Conservation (phyloP, 2,329 filamentous ascomycete genomes). For the Blumeriella jaapii region DNA sequence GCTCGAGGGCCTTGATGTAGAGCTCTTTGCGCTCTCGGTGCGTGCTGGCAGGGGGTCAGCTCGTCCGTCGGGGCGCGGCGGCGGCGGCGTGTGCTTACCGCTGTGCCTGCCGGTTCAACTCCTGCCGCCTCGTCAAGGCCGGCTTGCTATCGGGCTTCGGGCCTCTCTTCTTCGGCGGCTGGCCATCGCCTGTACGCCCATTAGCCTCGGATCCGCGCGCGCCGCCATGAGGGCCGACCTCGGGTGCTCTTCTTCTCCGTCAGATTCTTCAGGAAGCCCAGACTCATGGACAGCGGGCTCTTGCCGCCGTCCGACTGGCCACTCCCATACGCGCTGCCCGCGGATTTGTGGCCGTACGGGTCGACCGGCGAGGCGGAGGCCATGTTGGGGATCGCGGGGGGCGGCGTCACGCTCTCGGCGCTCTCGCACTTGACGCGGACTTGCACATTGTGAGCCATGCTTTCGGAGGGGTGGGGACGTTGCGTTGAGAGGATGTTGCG, state of each 20-base stretch:
- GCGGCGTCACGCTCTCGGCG: slow-evolving; percentile 5
- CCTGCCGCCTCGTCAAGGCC: slow-evolving; percentile 80
- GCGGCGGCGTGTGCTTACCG: no score
- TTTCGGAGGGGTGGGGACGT: no score
- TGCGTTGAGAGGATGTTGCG: no score
- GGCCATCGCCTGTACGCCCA: slow-evolving; percentile 49
- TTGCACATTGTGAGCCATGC: no score
- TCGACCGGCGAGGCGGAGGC: slow-evolving; percentile 21
- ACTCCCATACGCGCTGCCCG: slow-evolving; percentile 23
- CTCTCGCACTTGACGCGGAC: no score
- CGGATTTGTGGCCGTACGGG: slow-evolving; percentile 21
- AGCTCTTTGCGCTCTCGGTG: slow-evolving; percentile 94
- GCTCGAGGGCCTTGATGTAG: slow-evolving; percentile 88
- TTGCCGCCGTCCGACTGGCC: slow-evolving; percentile 25
- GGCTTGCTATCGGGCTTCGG: slow-evolving; percentile 96
- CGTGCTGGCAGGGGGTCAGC: slow-evolving; percentile 8
- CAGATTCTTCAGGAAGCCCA: slow-evolving; percentile 54
- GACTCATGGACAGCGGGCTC: slow-evolving; percentile 33
- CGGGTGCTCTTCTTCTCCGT: slow-evolving; percentile 67
- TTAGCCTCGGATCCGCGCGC: slow-evolving; percentile 8
- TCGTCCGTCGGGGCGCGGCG: no score
- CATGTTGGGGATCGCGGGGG: slow-evolving; percentile 16
- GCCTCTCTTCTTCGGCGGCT: slow-evolving; percentile 77
- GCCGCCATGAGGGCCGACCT: slow-evolving; percentile 40
- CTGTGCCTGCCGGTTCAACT: slow-evolving; percentile 91